These are phyloP conservation scores for Mycena belliarum DNA, from an alignment of 768 basidiomycete species.

Conservation along the genomic window DNA sequence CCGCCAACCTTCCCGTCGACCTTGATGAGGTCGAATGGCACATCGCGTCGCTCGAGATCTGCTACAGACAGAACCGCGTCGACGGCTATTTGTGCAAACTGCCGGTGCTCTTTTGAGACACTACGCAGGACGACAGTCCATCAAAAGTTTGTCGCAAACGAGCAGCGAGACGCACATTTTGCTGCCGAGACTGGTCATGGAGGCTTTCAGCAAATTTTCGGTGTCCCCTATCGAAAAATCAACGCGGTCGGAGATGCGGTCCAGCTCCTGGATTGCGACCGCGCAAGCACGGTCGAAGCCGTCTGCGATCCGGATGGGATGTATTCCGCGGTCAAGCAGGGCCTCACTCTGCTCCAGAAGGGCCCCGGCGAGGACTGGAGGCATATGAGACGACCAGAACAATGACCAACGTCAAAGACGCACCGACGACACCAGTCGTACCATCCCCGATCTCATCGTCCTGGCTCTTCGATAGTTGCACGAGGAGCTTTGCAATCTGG, in stretches of 20 bases:
- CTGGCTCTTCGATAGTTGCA: constrained; percentile 95
- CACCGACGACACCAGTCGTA: constrained; percentile 98
- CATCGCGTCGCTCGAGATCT: constrained; percentile 91
- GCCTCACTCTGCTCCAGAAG: constrained; percentile 92
- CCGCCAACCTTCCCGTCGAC: constrained; percentile 99
- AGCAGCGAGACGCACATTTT: constrained; percentile 75
- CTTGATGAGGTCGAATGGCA: constrained; percentile 97
- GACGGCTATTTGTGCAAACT: constrained; percentile 97
- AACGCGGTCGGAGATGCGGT: constrained; percentile 88
- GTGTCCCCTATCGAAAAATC: constrained; percentile 83
- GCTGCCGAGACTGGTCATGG: constrained; percentile 94
- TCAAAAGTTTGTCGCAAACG: neutral
- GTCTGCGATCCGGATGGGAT: constrained; percentile 98
- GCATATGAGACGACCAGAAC: neutral
- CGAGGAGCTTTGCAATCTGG: constrained; percentile 96
- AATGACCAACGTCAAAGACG: constrained; percentile 32
- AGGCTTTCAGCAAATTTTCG: constrained; percentile 87
- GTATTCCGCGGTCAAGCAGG: constrained; percentile 98
- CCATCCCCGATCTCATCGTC: constrained; percentile 99
- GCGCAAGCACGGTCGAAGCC: constrained; percentile 95
- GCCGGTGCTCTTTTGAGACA: constrained; percentile 93
- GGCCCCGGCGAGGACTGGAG: constrained; percentile 92
- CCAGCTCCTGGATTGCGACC: constrained; percentile 88
- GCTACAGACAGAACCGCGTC: constrained; percentile 96
- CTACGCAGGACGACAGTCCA: constrained; percentile 40